Base-by-base conservation (phyloP, 805 yeast genomes). In the Saccharomycopsis sp. region DNA sequence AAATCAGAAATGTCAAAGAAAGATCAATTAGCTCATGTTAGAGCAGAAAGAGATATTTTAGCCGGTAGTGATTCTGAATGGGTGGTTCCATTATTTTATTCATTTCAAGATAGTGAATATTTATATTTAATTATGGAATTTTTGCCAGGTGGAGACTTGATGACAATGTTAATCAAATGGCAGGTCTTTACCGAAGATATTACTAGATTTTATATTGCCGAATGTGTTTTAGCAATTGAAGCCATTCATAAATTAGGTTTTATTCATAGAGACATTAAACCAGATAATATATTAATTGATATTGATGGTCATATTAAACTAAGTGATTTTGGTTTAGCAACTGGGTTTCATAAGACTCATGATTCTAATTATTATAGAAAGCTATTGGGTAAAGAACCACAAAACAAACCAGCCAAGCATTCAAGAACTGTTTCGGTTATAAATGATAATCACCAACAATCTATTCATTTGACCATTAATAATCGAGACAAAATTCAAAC, bases 181-280 rank as follows among this genome's bases (percentile, higher is more conserved):
- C 95, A 87, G 56, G 79, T 86, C 23, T 87, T 87, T 57, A 80
- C 94, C 3, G 96, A 87, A 57, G 96, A 87, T 59, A 86, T 87
- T 39, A 87, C 87, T 37, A 67, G 95, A 47, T 87, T 87, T 58
- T 87, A 88, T 60, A 86, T 87, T 79, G 96, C 96, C 2, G 96
- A 87, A 60, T 87, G 95, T 68, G 95, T 87, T 10, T 69, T 88
- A 53, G 96, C 96, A 3, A 87, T 87, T 44, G 96, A 88, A 55
- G 95, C 95, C 3, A 79, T 87, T 51, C 96, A 87, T 62, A 83
- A 83, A 58, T 66, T 87, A 28, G 96, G 96, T 0, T 87, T 87
- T 57, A 92, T 92, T 54, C 98, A 92, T 61, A 74, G 98, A 62
- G 98, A 92, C 60, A 92, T 92, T 54, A 92, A 92, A 61, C 98